A percentile compares a stretch with the other conserved stretches of the same genome.
phyloP scores from a whole-genome alignment of 2,329 filamentous ascomycete species.

The Mariannaea elegans region DNA sequence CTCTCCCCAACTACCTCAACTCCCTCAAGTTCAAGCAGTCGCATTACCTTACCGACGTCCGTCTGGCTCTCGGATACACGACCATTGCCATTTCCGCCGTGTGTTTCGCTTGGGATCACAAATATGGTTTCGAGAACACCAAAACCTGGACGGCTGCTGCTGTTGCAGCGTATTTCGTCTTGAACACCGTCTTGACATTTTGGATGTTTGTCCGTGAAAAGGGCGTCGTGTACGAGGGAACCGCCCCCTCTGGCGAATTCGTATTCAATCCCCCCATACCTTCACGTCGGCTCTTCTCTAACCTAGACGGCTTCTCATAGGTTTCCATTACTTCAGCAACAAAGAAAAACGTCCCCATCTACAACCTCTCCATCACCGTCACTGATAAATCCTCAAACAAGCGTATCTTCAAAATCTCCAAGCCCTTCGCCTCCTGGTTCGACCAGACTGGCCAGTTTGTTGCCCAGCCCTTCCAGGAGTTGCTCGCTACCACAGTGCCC shows the following conservation, averaged over 20 bases:
- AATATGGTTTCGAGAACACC: slow-evolving; percentile 86
- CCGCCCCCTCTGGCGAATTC: slow-evolving; percentile 70
- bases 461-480: slow-evolving; percentile 78
- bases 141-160: slow-evolving; percentile 83
- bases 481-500: slow-evolving; percentile 74
- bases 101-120: slow-evolving; percentile 92
- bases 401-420: slow-evolving; percentile 63
- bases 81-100: slow-evolving; percentile 82
- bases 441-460: slow-evolving; percentile 77
- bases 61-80: slow-evolving; percentile 82
- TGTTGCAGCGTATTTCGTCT: slow-evolving; percentile 78
- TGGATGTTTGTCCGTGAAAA: slow-evolving; percentile 90
- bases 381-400: slow-evolving; percentile 49
- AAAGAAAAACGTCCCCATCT: slow-evolving; percentile 83
- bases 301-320: slow-evolving; percentile 52
- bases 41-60: slow-evolving; percentile 82
- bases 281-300: slow-evolving; percentile 15
- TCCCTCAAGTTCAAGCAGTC: slow-evolving; percentile 85
- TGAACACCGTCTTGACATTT: slow-evolving; percentile 81
- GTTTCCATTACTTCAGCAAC: slow-evolving; percentile 76
- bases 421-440: slow-evolving; percentile 80
- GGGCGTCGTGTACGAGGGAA: slow-evolving; percentile 82
- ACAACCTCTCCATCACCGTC: slow-evolving; percentile 75
- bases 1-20: slow-evolving; percentile 91
- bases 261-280: slow-evolving; percentile 54